Base-by-base conservation (phyloP, 176 grass and related monocot species). In the Paspalum notatum region DNA sequence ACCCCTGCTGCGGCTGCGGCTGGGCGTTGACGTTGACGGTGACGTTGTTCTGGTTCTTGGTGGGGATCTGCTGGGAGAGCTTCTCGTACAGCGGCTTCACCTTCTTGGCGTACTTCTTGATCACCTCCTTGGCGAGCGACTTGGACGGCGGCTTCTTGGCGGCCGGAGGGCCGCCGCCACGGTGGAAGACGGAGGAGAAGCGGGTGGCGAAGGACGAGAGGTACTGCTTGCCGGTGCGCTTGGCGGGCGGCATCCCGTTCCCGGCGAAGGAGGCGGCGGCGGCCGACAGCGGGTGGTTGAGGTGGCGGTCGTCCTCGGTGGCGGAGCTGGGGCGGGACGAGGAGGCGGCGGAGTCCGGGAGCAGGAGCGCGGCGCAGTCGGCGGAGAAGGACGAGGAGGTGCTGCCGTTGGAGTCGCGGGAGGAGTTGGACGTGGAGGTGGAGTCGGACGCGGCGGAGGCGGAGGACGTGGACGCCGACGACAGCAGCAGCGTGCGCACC, bases 91-190 rank as follows among this genome's bases (percentile, higher is more conserved):
- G 71, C 1, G 96, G 96, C 79, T 93, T 98, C 71, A 98, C 96
- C 59, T 98, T 98, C 82, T 93, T 98, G 57, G 93, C 92, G 65
- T 93, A 98, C 90, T 95, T 98, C 81, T 93, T 98, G 86, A 95
- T 89, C 56, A 95, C 86, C 83, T 98, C 96, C 80, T 93, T 98
- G 15, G 94, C 86, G 39, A 92, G 89, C 42, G 93, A 90, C 75
- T 88, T 94, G 57, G 89, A 84, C 73, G 80, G 86, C 74, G 48
- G 80, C 68, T 78, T 82, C 74, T 86, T 82, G 13, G 75, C 54
- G 25, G 60, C 57, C 6, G 66, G 68, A 12, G 87, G 82, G 58
- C 79, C 90, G 49, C 66, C 89, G 83, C 92, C 90, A 55, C 96
- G 90, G 79, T 88, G 92, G 89, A 98, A 98, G 71, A 95, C 96